These are phyloP conservation scores for Edaphochlamys debaryana DNA, from an alignment of 139 green algal genomes.

Conservation along the genomic window DNA sequence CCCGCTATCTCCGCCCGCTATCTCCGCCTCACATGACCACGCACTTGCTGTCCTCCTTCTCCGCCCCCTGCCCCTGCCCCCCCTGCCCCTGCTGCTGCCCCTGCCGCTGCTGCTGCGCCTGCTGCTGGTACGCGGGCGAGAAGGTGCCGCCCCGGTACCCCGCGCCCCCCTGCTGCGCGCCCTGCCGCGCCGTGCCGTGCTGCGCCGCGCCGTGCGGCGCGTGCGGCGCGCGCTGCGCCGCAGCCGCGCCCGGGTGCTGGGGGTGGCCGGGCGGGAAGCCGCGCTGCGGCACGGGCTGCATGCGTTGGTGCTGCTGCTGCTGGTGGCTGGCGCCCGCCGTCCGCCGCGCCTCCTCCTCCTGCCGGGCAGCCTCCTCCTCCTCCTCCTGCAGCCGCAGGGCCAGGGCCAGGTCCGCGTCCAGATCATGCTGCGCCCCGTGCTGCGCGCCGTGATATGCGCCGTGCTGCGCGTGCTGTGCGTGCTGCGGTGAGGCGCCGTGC, in stretches of 20 bases:
- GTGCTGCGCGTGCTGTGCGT: neutral
- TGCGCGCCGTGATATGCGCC: neutral
- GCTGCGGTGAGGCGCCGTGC: neutral
- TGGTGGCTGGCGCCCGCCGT: neutral
- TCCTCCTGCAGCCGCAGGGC: constrained; percentile 89
- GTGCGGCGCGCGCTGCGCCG: too few species aligned
- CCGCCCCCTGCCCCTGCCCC: neutral
- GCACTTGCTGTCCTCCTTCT: constrained; percentile 45
- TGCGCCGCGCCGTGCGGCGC: neutral
- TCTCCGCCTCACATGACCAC: constrained; percentile 41
- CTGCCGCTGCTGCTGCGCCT: constrained; percentile 31
- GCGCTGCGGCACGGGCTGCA: neutral
- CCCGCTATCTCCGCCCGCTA: too few species aligned
- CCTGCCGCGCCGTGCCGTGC: constrained; percentile 15
- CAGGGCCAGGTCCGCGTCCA: constrained; percentile 83
- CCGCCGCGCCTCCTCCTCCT: constrained; percentile 19
- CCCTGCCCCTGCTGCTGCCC: constrained; percentile 9
- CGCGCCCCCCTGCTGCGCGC: neutral
- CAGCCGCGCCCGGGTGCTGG: too few species aligned
- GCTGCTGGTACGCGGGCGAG: constrained; percentile 21
- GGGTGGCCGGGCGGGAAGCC: constrained; percentile 5
- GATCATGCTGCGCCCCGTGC: constrained; percentile 5
- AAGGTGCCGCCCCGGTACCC: constrained; percentile 2
- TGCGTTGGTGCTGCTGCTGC: constrained; percentile 3
- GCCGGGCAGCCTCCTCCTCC: constrained; percentile 53